Conservation (phyloP, 2,329 filamentous ascomycete species). For the Aspergillus novoparasiticus region DNA sequence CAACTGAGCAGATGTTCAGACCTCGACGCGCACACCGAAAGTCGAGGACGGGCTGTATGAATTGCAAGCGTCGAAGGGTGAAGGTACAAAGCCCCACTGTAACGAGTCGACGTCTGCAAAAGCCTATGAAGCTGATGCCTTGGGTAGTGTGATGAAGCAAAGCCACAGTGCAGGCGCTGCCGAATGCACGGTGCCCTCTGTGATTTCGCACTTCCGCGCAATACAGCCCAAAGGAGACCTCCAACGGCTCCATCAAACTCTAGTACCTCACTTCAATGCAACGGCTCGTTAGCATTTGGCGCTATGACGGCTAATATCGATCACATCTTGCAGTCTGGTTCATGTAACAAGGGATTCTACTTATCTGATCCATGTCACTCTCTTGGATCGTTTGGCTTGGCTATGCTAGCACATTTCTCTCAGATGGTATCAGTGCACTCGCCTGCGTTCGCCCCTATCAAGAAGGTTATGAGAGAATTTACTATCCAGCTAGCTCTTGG, state of each 20-base stretch:
- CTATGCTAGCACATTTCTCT: not conserved
- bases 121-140: not conserved
- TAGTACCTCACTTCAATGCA: not conserved
- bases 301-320: not conserved
- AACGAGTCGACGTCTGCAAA: too few relatives aligned
- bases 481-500: not conserved
- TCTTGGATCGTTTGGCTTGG: not conserved
- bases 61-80: not conserved
- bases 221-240: not conserved
- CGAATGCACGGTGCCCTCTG: not conserved
- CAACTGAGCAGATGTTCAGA: not conserved
- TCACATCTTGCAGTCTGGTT: not conserved
- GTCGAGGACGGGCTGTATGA: not conserved
- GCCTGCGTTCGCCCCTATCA: not conserved
- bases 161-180: not conserved
- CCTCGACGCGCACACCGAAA: slow-evolving; percentile 1
- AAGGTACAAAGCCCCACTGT: not conserved
- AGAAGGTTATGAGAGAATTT: not conserved
- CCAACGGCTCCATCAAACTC: not conserved
- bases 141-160: not conserved
- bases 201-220: not conserved
- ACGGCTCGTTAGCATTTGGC: not conserved
- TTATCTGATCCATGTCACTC: not conserved
- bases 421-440: not conserved
- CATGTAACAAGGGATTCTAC: too few relatives aligned